Evolutionary conservation across 768 basidiomycete genomes (phyloP), one percentile per base, ranked within the genome.

Genomic region (Trametes elegans): DNA sequence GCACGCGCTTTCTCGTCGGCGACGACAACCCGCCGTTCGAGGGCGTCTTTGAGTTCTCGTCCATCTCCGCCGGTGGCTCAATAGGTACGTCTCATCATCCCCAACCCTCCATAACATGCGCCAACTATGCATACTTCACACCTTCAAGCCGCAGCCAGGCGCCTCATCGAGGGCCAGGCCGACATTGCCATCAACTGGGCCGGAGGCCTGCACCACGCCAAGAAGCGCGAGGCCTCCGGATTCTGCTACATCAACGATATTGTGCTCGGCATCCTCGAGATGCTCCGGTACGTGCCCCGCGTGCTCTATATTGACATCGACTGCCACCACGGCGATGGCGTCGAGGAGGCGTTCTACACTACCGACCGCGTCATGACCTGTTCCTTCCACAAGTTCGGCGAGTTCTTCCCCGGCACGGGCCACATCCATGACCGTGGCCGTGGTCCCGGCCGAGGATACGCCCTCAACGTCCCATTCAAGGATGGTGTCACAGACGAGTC

Each of bases 191-290:
- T 98, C 59, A 97, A 98, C 73, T 98, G 95, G 97, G 93, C 97
- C 0, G 97, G 97, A 8, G 97, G 97, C 2, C 79, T 99, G 3
- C 97, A 99, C 72, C 97, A 99, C 70, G 97, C 97, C n/a, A 99
- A 99, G 75, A 98, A 98, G 70, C 83, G 90, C 51, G 97, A 98
- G 74, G 97, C 96, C 0, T 91, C 90, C 7, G 97, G 97, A 13
- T 99, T 99, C 73, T 99, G 97, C 77, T 99, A 98, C 76, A 87
- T 98, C 73, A 99, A 99, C 70, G 91, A 95, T 70, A 99, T 98
- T 68, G 94, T 97, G 0, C 85, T 98, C 23, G 88, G 85, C 39
- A 96, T 97, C 34, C 79, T 99, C 43, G 96, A 97, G 70, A 84
- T 99, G 7, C 75, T 96, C n/a, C 83, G 94, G 61, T 82, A 77